Base-by-base conservation (phyloP, 345 rosid genomes). In the Hevea brasiliensis region DNA sequence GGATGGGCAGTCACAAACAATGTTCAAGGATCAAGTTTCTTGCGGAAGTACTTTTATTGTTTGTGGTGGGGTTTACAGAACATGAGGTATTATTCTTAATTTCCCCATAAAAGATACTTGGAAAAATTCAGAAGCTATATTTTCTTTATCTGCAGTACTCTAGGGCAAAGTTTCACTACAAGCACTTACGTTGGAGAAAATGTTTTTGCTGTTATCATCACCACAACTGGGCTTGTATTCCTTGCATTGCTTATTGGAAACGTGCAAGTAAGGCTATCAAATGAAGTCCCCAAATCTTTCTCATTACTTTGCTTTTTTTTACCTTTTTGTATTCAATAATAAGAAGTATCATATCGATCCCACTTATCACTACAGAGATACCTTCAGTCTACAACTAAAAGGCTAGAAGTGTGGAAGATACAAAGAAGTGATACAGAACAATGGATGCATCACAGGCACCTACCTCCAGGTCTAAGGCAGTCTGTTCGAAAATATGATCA, bases 31-130 rank as follows among this genome's bases (percentile, higher is more conserved):
- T 68, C 97, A 27, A 77, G 85, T 0, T 94, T 94, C 86, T 44
- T 94, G 56, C 75, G 83, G 86, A 92, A 94, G 74, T 94, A 90
- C 86, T 94, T 92, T 40, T 90, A 90, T 79, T 90, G 95, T 77
- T 92, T 94, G 29, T 94, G 98, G 98, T 94, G 97, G 97, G 98
- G 98, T 13, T 76, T 94, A 61, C 89, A 76, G 85, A 94, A 89
- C 74, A 86, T 92, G 66, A 91, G 97, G 97, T 89, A 11, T 47
- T n/a, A n/a, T n/a, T n/a, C n/a, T n/a, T n/a, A n/a, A n/a, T n/a
- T n/a, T n/a, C n/a, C n/a, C n/a, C n/a, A n/a, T n/a, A n/a, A n/a
- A n/a, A n/a, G n/a, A n/a, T n/a, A n/a, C n/a, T n/a, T n/a, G n/a
- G n/a, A n/a, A n/a, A n/a, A n/a, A n/a, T n/a, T n/a, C n/a, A n/a